Percentiles rank a stretch among this genome's conserved stretches.
phyloP scores from a whole-genome alignment of 192 early-diverging fungal species.

The Rhizophagus prolifer region DNA sequence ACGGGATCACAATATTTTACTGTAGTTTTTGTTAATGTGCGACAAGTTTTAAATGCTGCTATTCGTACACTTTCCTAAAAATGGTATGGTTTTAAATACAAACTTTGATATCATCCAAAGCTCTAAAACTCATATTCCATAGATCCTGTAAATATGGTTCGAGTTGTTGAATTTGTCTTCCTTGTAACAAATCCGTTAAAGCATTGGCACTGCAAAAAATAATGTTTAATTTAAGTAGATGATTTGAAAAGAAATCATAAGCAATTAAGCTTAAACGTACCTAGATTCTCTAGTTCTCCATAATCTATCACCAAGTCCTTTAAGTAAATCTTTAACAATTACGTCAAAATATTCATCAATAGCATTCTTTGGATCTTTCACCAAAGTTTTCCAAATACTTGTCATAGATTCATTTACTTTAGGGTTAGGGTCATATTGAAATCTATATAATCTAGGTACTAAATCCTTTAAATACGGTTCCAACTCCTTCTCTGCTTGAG shows the following conservation, averaged over 20 bases:
- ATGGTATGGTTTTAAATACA: background rate
- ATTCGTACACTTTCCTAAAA: slow-evolving; percentile 71
- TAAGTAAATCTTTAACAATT: slow-evolving; percentile 81
- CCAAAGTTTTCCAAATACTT: slow-evolving; percentile 82
- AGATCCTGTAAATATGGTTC: slow-evolving; percentile 75
- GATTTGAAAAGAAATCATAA: background rate
- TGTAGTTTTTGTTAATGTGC: slow-evolving; percentile 76
- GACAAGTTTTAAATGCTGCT: slow-evolving; percentile 79
- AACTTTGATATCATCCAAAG: slow-evolving; percentile 88
- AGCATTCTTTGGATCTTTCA: slow-evolving; percentile 65
- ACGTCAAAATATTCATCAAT: slow-evolving; percentile 74
- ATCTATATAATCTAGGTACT: slow-evolving; percentile 84
- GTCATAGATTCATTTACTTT: slow-evolving; percentile 88
- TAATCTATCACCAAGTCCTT: slow-evolving; percentile 72
- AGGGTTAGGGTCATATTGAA: slow-evolving; percentile 88
- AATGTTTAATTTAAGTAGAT: background rate
- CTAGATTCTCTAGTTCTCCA: slow-evolving; percentile 89
- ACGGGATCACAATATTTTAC: slow-evolving; percentile 83
- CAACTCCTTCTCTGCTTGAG: slow-evolving; percentile 76
- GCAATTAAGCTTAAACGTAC: slow-evolving; percentile 23
- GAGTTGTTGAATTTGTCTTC: slow-evolving; percentile 65
- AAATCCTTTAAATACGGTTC: slow-evolving; percentile 75
- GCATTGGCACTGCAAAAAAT: slow-evolving; percentile 38
- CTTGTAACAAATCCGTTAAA: slow-evolving; percentile 71
- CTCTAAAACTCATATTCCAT: slow-evolving; percentile 90